These are phyloP conservation scores for Xylaria sp. DNA, from an alignment of 2,329 filamentous ascomycete species.

Conservation along the genomic window DNA sequence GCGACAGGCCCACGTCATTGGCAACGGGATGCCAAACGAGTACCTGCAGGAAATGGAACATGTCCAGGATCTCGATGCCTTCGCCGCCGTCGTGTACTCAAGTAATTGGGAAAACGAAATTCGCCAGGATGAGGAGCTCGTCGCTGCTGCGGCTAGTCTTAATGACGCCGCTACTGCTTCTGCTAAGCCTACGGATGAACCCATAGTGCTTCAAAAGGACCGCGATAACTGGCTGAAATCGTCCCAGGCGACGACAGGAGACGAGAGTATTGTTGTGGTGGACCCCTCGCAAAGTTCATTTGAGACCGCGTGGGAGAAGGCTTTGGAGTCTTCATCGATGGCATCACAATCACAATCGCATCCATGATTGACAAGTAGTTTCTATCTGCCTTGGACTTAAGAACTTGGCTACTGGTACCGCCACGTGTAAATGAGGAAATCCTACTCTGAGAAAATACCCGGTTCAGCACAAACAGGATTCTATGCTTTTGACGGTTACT, in stretches of 20 bases:
- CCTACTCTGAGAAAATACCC: neutral
- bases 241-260: constrained; percentile 8
- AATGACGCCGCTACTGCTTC: constrained; percentile 21
- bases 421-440: neutral
- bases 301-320: constrained; percentile 74
- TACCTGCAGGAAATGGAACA: constrained; percentile 77
- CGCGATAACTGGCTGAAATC: constrained; percentile 14
- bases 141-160: constrained; percentile 26
- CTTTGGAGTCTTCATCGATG: constrained; percentile 46
- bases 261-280: constrained; percentile 50
- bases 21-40: constrained; percentile 74
- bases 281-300: constrained; percentile 55
- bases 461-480: neutral
- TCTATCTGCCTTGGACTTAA: neutral
- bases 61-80: constrained; percentile 78
- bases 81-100: constrained; percentile 85
- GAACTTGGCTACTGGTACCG: neutral
- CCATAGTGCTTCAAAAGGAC: constrained; percentile 21
- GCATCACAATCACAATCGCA: constrained; percentile 6
- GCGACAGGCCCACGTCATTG: constrained; percentile 87
- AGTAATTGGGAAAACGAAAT: constrained; percentile 80
- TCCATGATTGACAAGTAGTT: neutral
- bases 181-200: constrained; percentile 6
- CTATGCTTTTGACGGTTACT: neutral
- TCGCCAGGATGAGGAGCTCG: constrained; percentile 49